A percentile compares a stretch with the other conserved stretches of the same genome.
Conservation (phyloP, 2,329 filamentous ascomycete species). For the Cryphonectria radicalis region DNA sequence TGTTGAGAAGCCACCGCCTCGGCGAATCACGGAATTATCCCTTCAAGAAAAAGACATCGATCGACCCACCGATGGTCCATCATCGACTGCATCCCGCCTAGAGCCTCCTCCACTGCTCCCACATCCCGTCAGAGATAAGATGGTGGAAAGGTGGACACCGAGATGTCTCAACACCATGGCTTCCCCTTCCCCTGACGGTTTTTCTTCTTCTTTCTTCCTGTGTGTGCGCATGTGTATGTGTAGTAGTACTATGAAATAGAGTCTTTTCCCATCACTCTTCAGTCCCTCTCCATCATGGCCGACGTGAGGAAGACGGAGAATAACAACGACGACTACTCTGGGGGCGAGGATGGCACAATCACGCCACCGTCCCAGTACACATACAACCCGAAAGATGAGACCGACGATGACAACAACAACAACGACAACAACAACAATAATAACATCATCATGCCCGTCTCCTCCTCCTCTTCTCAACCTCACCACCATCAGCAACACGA, state of each 20-base stretch:
- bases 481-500: slow-evolving; percentile 2
- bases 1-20: background rate
- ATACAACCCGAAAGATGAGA: background rate
- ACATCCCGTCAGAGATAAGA: slow-evolving; percentile 7
- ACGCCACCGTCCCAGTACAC: slow-evolving; percentile 11
- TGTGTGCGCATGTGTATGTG: background rate
- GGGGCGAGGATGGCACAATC: slow-evolving; percentile 14
- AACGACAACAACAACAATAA: background rate
- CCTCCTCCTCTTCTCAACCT: background rate
- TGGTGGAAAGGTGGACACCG: background rate
- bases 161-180: background rate
- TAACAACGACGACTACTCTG: background rate
- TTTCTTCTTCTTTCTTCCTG: background rate
- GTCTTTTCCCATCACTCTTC: background rate
- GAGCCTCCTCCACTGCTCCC: background rate
- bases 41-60: background rate
- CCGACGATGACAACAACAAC: background rate
- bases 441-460: background rate
- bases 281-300: background rate
- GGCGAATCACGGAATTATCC: background rate
- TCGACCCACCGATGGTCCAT: slow-evolving; percentile 10
- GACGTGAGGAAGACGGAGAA: background rate
- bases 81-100: background rate
- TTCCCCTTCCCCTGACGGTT: background rate
- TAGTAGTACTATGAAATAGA: background rate